Evolutionary conservation across 1,139 yeast species (phyloP), one percentile per base, ranked within the genome.

Genomic region (Nadsonia starkeyi-henricii): DNA sequence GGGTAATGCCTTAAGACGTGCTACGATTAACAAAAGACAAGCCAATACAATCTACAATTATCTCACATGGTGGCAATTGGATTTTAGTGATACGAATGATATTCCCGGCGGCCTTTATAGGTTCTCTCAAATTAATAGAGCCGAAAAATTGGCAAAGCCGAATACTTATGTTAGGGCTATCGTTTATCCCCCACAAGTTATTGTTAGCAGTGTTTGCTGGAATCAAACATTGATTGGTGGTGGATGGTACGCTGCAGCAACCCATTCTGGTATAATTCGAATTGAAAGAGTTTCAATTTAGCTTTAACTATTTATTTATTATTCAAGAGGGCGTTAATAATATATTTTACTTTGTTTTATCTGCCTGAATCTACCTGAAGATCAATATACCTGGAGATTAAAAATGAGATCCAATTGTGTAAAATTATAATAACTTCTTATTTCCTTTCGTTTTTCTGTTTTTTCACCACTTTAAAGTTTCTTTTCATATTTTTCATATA

Each of bases 231-330:
- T 62, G 0, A 50, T 55, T 1, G 72, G 72, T 36, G 78, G 78
- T n/a, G 78, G 79, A 17, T 70, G 75, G 62, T 82, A 74, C 62
- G 81, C 81, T 2, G 80, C 81, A n/a, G 79, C 79, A 1, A 73
- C 82, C 17, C 73, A 75, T 5, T 68, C 78, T 2, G 96, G 96
- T 0, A 57, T 86, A 23, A 56, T 86, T 8, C 67, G 86, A 1
- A 59, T 86, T 18, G 94, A 84, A 36, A 18, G 8, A n/a, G 21
- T 15, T 15, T 12, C 17, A n/a, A 30, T 20, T 26, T 21, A 33
- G 39, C 37, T 13, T 33, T 37, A n/a, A 9, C 17, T n/a, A n/a
- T 41, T 15, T 23, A 28, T 20, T 13, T 39, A 30, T 28, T 19
- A 37, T n/a, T 9, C 21, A 41, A 23, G 9, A 47, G 19, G 20